phyloP scores from a whole-genome alignment of 2,329 filamentous ascomycete genomes.

The Ophiocordyceps unilateralis region DNA sequence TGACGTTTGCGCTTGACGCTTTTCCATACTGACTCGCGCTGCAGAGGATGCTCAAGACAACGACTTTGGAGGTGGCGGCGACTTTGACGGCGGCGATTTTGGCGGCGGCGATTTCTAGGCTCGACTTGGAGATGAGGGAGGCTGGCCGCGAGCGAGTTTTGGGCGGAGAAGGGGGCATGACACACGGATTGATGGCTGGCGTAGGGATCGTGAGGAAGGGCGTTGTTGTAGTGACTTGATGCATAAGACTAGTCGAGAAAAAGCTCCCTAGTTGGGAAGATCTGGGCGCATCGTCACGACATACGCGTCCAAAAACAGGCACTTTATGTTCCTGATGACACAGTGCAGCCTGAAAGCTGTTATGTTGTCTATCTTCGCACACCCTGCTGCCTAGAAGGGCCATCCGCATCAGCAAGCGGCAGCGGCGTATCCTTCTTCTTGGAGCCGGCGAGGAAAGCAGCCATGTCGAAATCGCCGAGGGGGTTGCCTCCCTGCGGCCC shows the following conservation, averaged over 20 bases:
- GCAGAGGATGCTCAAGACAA: conserved; percentile 14
- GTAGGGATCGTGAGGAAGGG: too few relatives aligned
- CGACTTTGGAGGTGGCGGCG: conserved; percentile 12
- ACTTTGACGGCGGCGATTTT: conserved; percentile 10
- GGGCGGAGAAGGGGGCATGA: not conserved
- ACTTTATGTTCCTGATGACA: too few relatives aligned
- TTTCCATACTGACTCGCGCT: conserved; percentile 4
- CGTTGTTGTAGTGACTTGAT: too few relatives aligned
- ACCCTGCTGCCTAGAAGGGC: conserved; percentile 21
- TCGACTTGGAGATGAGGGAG: too few relatives aligned
- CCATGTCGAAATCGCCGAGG: conserved; percentile 42
- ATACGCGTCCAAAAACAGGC: too few relatives aligned
- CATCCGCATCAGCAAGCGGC: conserved; percentile 6
- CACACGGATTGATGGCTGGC: not conserved
- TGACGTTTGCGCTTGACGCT: not conserved
- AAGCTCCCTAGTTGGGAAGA: too few relatives aligned
- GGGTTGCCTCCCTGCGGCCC: conserved; percentile 19
- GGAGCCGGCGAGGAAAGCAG: conserved; percentile 42
- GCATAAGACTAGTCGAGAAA: too few relatives aligned
- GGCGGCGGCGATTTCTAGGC: conserved; percentile 6
- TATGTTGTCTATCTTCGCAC: conserved; percentile 22
- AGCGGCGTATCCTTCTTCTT: conserved; percentile 20
- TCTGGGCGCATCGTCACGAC: too few relatives aligned
- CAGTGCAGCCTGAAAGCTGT: too few relatives aligned
- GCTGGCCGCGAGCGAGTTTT: too few relatives aligned